Conservation (phyloP, 2,329 filamentous ascomycete species). For the Ophiostoma tasmaniense region DNA sequence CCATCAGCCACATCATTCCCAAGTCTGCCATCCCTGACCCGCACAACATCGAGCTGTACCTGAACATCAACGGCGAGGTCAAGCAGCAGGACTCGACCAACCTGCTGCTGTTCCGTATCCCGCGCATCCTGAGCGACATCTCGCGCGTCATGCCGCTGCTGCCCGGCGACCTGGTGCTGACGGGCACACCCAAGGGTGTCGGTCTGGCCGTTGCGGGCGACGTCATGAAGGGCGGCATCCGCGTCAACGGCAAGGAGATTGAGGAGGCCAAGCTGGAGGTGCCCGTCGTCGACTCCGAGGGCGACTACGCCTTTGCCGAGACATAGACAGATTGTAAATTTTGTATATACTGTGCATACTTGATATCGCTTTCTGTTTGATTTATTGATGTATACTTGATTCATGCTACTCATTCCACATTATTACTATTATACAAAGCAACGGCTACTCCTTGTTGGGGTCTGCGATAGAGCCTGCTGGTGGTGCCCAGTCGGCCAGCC, state of each 20-base stretch:
- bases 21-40: conserved; percentile 77
- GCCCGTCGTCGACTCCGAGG: conserved; percentile 67
- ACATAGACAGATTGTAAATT: conserved; percentile 36
- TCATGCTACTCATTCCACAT: background rate
- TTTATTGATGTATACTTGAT: background rate
- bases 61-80: conserved; percentile 71
- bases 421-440: background rate
- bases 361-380: background rate
- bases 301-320: conserved; percentile 68
- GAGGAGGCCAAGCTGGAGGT: conserved; percentile 81
- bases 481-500: conserved; percentile 51
- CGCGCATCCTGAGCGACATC: conserved; percentile 80
- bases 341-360: conserved; percentile 8
- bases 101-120: conserved; percentile 89
- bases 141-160: conserved; percentile 91
- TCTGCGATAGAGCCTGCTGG: conserved; percentile 49
- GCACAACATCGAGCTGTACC: conserved; percentile 77
- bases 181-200: conserved; percentile 95
- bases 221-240: conserved; percentile 75
- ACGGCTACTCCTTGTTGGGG: conserved; percentile 42
- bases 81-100: conserved; percentile 83
- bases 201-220: conserved; percentile 79
- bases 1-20: conserved; percentile 71
- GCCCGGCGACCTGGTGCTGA: conserved; percentile 85
- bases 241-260: conserved; percentile 71